Conservation (phyloP, 768 basidiomycete species). For the Trametes punicea region DNA sequence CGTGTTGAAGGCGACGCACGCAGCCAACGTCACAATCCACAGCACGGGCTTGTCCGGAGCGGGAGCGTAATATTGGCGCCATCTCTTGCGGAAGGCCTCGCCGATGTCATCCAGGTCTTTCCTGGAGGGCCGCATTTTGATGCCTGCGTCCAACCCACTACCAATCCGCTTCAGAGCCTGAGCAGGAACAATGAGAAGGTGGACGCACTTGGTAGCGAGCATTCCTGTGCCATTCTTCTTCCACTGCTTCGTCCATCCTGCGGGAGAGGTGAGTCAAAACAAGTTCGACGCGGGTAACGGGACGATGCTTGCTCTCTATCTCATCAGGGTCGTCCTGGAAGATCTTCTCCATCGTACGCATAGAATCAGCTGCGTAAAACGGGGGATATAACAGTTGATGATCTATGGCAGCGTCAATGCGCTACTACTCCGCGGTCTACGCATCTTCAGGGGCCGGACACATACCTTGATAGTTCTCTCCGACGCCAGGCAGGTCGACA, state of each 20-base stretch:
- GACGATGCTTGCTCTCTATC: constrained; percentile 36
- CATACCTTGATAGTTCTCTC: constrained; percentile 37
- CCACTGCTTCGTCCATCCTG: constrained; percentile 37
- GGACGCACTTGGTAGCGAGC: constrained; percentile 50
- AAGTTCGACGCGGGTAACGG: too few species aligned
- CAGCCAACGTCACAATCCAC: constrained; percentile 38
- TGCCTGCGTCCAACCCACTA: constrained; percentile 53
- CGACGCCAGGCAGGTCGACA: constrained; percentile 42
- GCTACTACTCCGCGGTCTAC: neutral
- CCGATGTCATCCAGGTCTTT: constrained; percentile 48
- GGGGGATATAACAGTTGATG: constrained; percentile 28
- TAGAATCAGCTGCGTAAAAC: constrained; percentile 43
- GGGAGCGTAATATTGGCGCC: constrained; percentile 48
- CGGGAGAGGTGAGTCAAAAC: too few species aligned
- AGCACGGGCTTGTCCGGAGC: constrained; percentile 56
- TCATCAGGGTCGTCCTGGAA: constrained; percentile 39
- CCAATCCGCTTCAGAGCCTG: neutral
- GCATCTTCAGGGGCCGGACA: neutral
- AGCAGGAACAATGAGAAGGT: neutral
- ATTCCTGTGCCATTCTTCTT: constrained; percentile 41
- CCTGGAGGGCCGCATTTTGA: constrained; percentile 51
- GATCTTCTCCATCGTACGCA: constrained; percentile 48
- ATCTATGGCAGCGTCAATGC: constrained; percentile 21
- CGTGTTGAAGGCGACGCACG: constrained; percentile 34
- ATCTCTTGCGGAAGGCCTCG: constrained; percentile 44